Percentiles rank a stretch among this genome's conserved stretches.
Conservation (phyloP, 2,329 filamentous ascomycete species). For the Stemphylium vesicarium region DNA sequence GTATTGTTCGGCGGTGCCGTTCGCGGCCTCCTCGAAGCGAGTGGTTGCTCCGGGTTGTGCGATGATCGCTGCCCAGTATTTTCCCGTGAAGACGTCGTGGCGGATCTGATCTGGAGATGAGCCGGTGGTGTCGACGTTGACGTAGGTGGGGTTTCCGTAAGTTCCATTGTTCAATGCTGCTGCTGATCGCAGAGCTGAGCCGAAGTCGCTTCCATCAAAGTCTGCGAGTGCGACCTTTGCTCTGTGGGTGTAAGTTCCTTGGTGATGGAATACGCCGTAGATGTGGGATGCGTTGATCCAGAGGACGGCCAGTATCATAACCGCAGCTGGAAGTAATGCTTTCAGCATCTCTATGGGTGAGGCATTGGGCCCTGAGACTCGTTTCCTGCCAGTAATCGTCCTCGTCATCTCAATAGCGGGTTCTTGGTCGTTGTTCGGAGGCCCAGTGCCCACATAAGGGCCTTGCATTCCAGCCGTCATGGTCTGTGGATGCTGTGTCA, state of each 20-base stretch:
- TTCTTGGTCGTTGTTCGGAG: too few species aligned
- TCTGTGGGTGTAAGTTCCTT: constrained; percentile 14
- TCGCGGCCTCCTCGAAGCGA: constrained; percentile 18
- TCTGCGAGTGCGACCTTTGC: constrained; percentile 20
- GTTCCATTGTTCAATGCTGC: constrained; percentile 18
- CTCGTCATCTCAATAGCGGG: neutral
- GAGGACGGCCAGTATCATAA: constrained; percentile 18
- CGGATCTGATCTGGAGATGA: constrained; percentile 15
- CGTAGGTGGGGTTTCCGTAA: constrained; percentile 18
- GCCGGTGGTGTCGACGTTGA: constrained; percentile 10
- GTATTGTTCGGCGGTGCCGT: constrained; percentile 13
- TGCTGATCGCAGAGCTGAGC: constrained; percentile 9
- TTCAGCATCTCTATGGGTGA: constrained; percentile 10
- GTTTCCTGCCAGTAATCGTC: neutral
- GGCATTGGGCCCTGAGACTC: neutral
- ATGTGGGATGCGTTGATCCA: constrained; percentile 22
- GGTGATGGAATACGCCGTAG: constrained; percentile 13
- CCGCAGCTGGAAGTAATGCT: constrained; percentile 14
- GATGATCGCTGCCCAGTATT: constrained; percentile 20
- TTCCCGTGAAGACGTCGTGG: constrained; percentile 18
- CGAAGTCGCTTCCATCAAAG: constrained; percentile 20
- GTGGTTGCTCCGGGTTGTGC: constrained; percentile 12
- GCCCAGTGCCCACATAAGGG: too few species aligned
- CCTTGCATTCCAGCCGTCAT: neutral
- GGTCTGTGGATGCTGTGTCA: neutral